These are phyloP conservation scores for Geosiphon pyriformis DNA, from an alignment of 192 early-diverging fungal genomes.

Conservation along the genomic window DNA sequence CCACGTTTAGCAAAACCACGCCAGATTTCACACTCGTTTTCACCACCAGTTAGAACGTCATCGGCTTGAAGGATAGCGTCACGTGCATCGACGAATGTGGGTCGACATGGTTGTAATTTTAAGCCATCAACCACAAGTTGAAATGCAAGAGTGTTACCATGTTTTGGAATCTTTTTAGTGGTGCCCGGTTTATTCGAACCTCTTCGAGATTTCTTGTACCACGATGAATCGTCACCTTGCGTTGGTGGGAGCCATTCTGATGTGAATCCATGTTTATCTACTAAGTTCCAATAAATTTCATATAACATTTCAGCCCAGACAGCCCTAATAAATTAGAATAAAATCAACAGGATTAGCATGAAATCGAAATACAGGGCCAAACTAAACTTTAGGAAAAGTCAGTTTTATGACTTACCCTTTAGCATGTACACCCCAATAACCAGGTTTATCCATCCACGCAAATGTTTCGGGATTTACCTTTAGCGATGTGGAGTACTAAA, in stretches of 20 bases:
- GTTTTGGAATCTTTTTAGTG: constrained; percentile 32
- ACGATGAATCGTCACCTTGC: background rate
- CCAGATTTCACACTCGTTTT: constrained; percentile 70
- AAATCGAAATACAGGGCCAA: too few relatives aligned
- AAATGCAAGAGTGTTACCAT: constrained; percentile 65
- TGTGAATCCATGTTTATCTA: constrained; percentile 53
- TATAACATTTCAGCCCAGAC: constrained; percentile 94
- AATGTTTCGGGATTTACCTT: constrained; percentile 79
- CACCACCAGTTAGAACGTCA: constrained; percentile 53
- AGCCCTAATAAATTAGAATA: constrained; percentile 20
- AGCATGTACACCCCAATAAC: constrained; percentile 89
- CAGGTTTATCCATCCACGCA: constrained; percentile 65
- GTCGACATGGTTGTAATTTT: constrained; percentile 73
- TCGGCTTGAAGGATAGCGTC: constrained; percentile 70
- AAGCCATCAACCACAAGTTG: constrained; percentile 71
- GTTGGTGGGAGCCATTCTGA: constrained; percentile 51
- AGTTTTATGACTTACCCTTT: constrained; percentile 56
- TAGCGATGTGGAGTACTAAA: constrained; percentile 70
- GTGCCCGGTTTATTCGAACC: constrained; percentile 13
- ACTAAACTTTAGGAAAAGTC: background rate
- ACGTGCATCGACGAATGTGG: constrained; percentile 66
- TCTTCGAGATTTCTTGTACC: constrained; percentile 6
- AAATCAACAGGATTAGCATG: too few relatives aligned
- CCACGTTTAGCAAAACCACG: constrained; percentile 85
- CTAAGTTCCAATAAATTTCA: constrained; percentile 73